Base-by-base conservation (phyloP, 805 yeast genomes). In the Pachysolen tannophilus region DNA sequence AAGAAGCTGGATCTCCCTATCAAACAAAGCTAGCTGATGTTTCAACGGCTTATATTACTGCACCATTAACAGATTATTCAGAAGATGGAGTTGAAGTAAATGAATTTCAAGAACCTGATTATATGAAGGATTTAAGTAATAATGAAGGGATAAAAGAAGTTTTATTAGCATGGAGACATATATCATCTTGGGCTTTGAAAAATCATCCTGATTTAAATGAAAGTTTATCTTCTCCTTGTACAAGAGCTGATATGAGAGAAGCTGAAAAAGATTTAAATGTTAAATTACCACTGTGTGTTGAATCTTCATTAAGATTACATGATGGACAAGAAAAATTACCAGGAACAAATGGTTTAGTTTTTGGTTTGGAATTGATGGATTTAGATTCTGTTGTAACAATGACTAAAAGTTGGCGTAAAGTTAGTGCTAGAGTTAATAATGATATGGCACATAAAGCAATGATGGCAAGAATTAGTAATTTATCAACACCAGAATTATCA, bases 241-340 rank as follows among this genome's bases (percentile, higher is more conserved):
- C 95, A 0, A 61, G 66, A 29, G 66, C 76, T 33, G 97, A 88
- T 52, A 63, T 88, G 30, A 59, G 63, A 33, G 85, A 77, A 51
- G 82, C 88, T 11, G 95, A 88, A 58, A 71, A 73, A 45, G 95
- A 86, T 51, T 63, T 85, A 47, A 76, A 72, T 33, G 63, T 83
- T 33, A 60, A 61, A 33, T 66, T 88, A 20, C 97, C 97, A 1
- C 61, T 73, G 3, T 81, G 88, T 35, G 85, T 88, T 4, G 61
- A 78, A 25, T 86, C 83, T 28, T 82, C 85, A 24, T 69, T 73
- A 47, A 62, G 72, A 41, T 58, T 78, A 25, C 94, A 90, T 44
- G 97, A 88, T 50, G 97, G 97, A 27, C 97, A 88, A 59, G 85
- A 78, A 40, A 69, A 67, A 32, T 65, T 79, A 33, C 84, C 82